Conservation (phyloP, 1,139 yeast genomes). For the Lodderomyces parapsilosis region DNA sequence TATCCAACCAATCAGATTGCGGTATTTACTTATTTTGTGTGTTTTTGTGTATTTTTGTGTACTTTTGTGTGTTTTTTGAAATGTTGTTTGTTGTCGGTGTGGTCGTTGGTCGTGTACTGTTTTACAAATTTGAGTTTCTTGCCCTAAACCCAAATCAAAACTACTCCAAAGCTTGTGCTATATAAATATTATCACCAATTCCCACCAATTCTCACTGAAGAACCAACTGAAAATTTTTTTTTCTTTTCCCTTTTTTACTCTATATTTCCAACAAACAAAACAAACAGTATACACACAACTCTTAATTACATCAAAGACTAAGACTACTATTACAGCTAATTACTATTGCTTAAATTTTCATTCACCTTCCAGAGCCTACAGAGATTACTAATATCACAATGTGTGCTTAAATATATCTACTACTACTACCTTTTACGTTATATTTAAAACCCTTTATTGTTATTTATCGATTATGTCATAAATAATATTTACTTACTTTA, state of each 20-base stretch:
- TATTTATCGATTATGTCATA: constrained; percentile 6
- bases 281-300: constrained; percentile 15
- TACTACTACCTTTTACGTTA: not conserved
- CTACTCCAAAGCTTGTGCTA: too few species aligned
- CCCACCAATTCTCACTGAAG: constrained; percentile 3
- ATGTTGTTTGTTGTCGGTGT: not conserved
- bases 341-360: constrained; percentile 13
- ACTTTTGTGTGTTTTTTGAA: not conserved
- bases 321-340: constrained; percentile 10
- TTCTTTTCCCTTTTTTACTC: constrained; percentile 9
- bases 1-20: not conserved
- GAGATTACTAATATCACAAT: constrained; percentile 20
- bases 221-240: constrained; percentile 11
- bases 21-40: too few species aligned
- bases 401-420: constrained; percentile 33
- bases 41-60: too few species aligned
- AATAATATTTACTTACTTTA: constrained; percentile 1
- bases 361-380: constrained; percentile 11
- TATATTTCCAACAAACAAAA: constrained; percentile 2
- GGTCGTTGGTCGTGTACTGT: not conserved
- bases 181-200: not conserved
- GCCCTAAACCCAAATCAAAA: too few species aligned
- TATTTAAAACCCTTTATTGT: constrained; percentile 6
- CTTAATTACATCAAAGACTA: constrained; percentile 16
- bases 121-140: not conserved